Evolutionary conservation across 2,329 filamentous ascomycete genomes (phyloP).

Genomic region (Metarhizium brunneum): DNA sequence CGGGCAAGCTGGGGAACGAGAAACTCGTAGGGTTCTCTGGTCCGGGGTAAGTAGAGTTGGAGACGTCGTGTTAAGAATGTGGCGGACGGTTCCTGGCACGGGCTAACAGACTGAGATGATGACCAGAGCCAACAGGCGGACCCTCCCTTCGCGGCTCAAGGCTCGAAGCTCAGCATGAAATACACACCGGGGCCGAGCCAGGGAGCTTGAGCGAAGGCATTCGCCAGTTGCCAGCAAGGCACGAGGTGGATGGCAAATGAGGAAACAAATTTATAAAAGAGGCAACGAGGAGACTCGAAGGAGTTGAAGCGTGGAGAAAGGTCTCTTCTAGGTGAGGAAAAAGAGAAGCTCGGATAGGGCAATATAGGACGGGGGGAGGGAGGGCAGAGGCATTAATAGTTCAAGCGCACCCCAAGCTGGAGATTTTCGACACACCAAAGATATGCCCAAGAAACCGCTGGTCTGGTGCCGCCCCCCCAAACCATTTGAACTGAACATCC

Average conservation of each 20-base stretch:
- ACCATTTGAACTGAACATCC: too few relatives aligned
- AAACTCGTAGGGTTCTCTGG: background rate
- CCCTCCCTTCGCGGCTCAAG: background rate
- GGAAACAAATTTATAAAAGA: background rate
- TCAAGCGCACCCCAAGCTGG: background rate
- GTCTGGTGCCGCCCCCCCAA: background rate
- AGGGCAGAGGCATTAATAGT: slow-evolving; percentile 6
- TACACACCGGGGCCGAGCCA: background rate
- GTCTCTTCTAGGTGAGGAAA: background rate
- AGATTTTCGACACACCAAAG: background rate
- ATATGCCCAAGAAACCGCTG: background rate
- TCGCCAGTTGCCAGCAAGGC: background rate
- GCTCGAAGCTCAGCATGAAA: background rate
- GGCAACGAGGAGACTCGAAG: background rate
- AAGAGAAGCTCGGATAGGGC: background rate
- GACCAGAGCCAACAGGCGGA: background rate
- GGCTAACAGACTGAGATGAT: background rate
- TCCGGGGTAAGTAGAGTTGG: background rate
- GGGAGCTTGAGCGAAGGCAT: background rate
- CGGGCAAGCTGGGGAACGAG: background rate
- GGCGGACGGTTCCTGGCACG: background rate
- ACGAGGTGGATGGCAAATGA: background rate
- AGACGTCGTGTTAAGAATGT: background rate
- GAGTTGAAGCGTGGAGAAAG: background rate
- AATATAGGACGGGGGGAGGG: background rate